Base-by-base conservation (phyloP, 495 filamentous ascomycete genomes). In the Aspergillus bridgeri region DNA sequence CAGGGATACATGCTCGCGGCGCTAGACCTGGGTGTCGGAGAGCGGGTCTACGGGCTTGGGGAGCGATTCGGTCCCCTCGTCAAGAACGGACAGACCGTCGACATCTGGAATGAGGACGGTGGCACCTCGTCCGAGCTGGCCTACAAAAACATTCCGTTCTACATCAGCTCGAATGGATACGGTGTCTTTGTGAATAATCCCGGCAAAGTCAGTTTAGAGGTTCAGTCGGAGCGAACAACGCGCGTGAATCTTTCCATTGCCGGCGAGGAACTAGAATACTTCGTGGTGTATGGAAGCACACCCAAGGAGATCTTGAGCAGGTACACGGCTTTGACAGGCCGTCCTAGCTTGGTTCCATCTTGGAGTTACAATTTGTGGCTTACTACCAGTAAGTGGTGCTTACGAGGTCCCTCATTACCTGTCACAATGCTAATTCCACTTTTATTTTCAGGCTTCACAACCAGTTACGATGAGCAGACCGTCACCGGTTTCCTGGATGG, bases 281-380 rank as follows among this genome's bases (percentile, higher is more conserved):
- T 85, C 62, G 75, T 89, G 21, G 83, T 90, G 50, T 81, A 88
- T 69, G 86, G 86, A 1, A 80, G 78, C 17, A 79, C 81, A 2
- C 87, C 86, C 0, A 89, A 89, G 64, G 86, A 88, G 53, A 79
- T 89, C 6, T 68, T 90, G 11, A 70, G 77, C 17, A 79, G 82
- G 56, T 89, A 89, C 66, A 81, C 83, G 0, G 66, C 78, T 27
- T 65, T 89, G 22, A 89, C 86, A 0, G 86, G 87, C 0, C 70
- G 72, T 21, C 81, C 87, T 4, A 79, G 73, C 17, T 74, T 79
- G 29, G 79, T 88, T 3, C 87, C 86, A 4, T 75, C 81, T 18
- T 90, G 86, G 87, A 86, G 81, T 62, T 89, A 84, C 62, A 86
- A 86, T 15, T 75, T 89, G 18, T 89, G 87, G 86, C 74, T 89